Evolutionary conservation across 2,329 filamentous ascomycete species (phyloP).

Genomic region (Aspergillus novofumigatus): DNA sequence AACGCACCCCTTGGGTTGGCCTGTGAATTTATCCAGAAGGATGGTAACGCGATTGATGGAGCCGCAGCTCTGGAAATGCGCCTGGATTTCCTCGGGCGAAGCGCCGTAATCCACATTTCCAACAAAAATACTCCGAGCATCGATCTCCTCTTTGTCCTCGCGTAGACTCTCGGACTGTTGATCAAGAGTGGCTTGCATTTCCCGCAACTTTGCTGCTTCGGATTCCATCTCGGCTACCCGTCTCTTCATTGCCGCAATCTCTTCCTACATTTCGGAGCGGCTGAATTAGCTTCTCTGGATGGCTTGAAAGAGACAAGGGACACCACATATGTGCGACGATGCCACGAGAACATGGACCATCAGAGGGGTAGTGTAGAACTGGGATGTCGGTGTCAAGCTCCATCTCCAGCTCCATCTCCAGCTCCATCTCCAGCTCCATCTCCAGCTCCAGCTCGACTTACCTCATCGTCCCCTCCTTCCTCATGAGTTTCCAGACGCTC

Average conservation of each 20-base stretch:
- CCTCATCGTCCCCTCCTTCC: conserved; percentile 44
- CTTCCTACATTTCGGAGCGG: conserved; percentile 49
- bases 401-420: neutral
- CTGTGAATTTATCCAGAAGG: conserved; percentile 94
- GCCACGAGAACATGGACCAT: neutral
- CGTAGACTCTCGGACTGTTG: conserved; percentile 76
- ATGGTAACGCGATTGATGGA: conserved; percentile 98
- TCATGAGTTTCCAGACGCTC: conserved; percentile 37
- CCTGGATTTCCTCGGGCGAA: conserved; percentile 95
- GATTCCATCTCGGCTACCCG: conserved; percentile 87
- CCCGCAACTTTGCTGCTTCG: conserved; percentile 77
- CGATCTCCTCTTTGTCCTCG: conserved; percentile 93
- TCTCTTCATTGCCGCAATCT: conserved; percentile 83
- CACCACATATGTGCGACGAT: conserved; percentile 3
- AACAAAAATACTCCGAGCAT: conserved; percentile 93
- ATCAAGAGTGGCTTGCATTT: conserved; percentile 83
- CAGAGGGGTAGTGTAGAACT: neutral
- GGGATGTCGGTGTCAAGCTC: neutral
- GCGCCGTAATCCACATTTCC: conserved; percentile 98
- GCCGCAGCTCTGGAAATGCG: conserved; percentile 95
- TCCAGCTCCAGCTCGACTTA: conserved; percentile 20
- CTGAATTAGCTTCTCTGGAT: neutral
- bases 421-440: neutral
- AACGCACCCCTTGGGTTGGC: conserved; percentile 95
- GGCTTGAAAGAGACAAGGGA: neutral